Conservation (phyloP, 352 stramenopile species). For the Pythium aristosporum region DNA sequence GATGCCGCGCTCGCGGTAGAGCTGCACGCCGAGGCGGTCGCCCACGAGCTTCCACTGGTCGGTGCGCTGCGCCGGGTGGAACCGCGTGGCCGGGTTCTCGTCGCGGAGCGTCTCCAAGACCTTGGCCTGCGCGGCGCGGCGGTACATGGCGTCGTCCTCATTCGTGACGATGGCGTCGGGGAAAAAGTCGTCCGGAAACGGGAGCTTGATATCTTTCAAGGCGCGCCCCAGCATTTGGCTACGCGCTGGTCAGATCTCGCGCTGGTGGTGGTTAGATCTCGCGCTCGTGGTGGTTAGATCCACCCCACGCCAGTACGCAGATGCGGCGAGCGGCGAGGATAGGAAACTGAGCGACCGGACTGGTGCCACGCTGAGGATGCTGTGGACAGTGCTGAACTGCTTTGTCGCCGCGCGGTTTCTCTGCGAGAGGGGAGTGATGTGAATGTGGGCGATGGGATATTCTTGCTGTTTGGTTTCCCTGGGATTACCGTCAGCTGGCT, state of each 20-base stretch:
- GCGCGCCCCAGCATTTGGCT: conserved; percentile 48
- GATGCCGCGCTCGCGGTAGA: conserved; percentile 59
- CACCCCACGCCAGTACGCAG: too few species aligned
- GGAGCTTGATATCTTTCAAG: conserved; percentile 62
- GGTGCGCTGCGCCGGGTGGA: conserved; percentile 49
- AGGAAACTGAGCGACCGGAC: too few species aligned
- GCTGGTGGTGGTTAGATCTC: neutral
- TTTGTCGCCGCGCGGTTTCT: too few species aligned
- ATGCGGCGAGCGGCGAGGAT: too few species aligned
- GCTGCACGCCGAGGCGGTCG: conserved; percentile 45
- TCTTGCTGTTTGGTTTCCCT: too few species aligned
- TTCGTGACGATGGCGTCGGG: conserved; percentile 39
- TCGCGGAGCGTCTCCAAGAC: conserved; percentile 42
- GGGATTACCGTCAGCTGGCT: too few species aligned
- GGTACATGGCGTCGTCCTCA: conserved; percentile 33
- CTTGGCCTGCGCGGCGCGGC: conserved; percentile 34
- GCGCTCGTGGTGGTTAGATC: neutral
- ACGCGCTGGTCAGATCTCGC: neutral
- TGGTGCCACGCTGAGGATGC: too few species aligned
- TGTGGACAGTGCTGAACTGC: too few species aligned
- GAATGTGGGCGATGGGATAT: too few species aligned
- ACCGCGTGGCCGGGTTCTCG: conserved; percentile 44
- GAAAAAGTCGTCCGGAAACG: conserved; percentile 71
- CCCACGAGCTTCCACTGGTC: conserved; percentile 64
- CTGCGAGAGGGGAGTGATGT: too few species aligned